A percentile compares a stretch with the other conserved stretches of the same genome.
phyloP scores from a whole-genome alignment of 352 stramenopile species.

The Poterioochromonas sp. region DNA sequence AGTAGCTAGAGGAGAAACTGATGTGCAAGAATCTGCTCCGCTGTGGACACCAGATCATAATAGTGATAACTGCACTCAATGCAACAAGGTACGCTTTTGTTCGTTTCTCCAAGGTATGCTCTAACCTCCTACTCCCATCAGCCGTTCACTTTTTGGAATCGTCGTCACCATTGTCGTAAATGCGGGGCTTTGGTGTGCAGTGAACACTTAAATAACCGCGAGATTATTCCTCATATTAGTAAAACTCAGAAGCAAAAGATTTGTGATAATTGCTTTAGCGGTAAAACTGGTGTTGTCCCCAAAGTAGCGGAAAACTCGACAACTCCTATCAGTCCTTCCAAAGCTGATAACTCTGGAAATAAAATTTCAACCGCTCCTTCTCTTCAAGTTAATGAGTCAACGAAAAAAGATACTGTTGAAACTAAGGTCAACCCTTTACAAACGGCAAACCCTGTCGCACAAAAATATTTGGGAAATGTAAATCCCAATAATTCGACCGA shows the following conservation, averaged over 20 bases:
- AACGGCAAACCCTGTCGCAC: no score
- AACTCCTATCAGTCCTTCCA: neutral
- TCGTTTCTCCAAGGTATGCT: neutral
- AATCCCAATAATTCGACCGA: no score
- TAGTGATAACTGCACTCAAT: neutral
- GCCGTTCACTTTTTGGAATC: slow-evolving; percentile 16
- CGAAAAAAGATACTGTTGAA: neutral
- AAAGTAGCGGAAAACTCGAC: neutral
- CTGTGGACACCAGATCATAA: neutral
- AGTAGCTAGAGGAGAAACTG: neutral
- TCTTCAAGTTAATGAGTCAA: neutral
- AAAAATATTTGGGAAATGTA: no score
- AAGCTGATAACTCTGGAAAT: neutral
- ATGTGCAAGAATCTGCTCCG: neutral
- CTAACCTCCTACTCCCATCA: neutral
- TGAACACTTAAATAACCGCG: neutral
- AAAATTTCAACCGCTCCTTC: neutral
- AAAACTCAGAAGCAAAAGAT: neutral
- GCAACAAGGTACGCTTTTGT: neutral
- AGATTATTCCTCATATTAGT: slow-evolving; percentile 19
- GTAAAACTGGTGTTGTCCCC: neutral
- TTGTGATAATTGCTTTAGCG: slow-evolving; percentile 21
- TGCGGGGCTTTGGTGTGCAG: slow-evolving; percentile 1
- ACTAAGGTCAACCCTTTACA: neutral
- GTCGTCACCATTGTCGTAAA: slow-evolving; percentile 17